Base-by-base conservation (phyloP, 495 filamentous ascomycete genomes). In the Chaetomidium leptoderma region DNA sequence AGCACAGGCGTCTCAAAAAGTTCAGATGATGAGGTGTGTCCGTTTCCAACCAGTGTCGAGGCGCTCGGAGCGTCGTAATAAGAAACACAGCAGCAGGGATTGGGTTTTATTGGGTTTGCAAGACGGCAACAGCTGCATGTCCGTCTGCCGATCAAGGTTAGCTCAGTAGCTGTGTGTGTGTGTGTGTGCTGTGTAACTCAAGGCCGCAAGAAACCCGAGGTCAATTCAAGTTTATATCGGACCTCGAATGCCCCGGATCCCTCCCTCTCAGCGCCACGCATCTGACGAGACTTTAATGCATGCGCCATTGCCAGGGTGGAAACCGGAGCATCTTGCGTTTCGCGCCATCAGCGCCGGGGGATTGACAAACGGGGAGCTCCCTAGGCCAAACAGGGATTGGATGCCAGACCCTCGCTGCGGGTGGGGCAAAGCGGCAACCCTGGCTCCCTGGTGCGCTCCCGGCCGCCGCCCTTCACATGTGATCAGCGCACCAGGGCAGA, bases 31-130 rank as follows among this genome's bases (percentile, higher is more conserved):
- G 29, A 35, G 40, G 9, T 13, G 33, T n/a, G 32, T 30, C 21
- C 21, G 48, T 37, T 32, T 39, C 17, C 1, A n/a, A n/a, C n/a
- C n/a, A 10, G 32, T 26, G 21, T 39, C 32, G 48, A 39, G 4
- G 48, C 35, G 49, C 35, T 23, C 35, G 3, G 17, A 30, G 35
- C 49, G 35, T 53, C 26, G 49, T 39, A 29, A 53, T 7, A 13
- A 53, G 49, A 53, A 53, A 39, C 35, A 42, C 21, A 17, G 49
- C 36, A 29, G 49, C 48, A 36, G 30, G 48, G 48, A 51, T 51
- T 26, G 48, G 48, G 40, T 9, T 24, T 11, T 3, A 6, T 13
- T 24, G 8, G 40, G 21, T 51, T 26, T n/a, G 19, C 19, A 16
- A 35, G 17, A 8, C 46, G 30, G 17, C 46, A 13, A 6, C n/a